phyloP scores from a whole-genome alignment of 2,329 filamentous ascomycete species.

The Aspergillus cejpii region DNA sequence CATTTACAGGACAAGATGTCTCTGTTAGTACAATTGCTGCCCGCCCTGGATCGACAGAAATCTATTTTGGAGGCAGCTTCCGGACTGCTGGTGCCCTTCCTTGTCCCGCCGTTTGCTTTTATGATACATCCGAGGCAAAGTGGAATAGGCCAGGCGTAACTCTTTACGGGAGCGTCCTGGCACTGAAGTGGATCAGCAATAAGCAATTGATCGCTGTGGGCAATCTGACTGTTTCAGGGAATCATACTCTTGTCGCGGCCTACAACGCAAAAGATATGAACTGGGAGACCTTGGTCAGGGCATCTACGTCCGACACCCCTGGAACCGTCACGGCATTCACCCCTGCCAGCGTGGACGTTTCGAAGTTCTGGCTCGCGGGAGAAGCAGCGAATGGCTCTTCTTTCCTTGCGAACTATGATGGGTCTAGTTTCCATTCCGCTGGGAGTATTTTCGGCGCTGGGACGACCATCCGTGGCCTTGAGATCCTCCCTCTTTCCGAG shows the following conservation, averaged over 20 bases:
- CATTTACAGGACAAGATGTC: conserved; percentile 62
- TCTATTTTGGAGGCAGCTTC: conserved; percentile 85
- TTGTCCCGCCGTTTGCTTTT: conserved; percentile 77
- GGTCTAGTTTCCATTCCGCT: conserved; percentile 62
- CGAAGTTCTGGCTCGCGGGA: conserved; percentile 77
- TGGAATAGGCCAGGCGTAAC: conserved; percentile 75
- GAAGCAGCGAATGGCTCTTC: conserved; percentile 59
- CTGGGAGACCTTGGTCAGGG: conserved; percentile 58
- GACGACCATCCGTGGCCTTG: conserved; percentile 69
- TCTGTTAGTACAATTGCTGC: conserved; percentile 70
- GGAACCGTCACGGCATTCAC: conserved; percentile 73
- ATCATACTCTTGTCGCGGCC: conserved; percentile 59
- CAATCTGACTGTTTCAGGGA: conserved; percentile 62
- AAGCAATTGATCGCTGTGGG: conserved; percentile 71
- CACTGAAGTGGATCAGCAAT: conserved; percentile 68
- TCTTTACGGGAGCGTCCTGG: conserved; percentile 62
- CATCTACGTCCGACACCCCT: conserved; percentile 52
- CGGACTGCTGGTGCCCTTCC: conserved; percentile 72
- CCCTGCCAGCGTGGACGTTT: conserved; percentile 63
- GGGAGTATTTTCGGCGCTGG: conserved; percentile 55
- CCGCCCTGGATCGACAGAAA: conserved; percentile 61
- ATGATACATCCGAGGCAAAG: conserved; percentile 60
- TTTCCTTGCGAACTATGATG: conserved; percentile 79
- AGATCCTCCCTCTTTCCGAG: conserved; percentile 67
- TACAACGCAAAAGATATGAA: conserved; percentile 62